phyloP scores from a whole-genome alignment of 163 green algal species.

The Chlorella variabilis region DNA sequence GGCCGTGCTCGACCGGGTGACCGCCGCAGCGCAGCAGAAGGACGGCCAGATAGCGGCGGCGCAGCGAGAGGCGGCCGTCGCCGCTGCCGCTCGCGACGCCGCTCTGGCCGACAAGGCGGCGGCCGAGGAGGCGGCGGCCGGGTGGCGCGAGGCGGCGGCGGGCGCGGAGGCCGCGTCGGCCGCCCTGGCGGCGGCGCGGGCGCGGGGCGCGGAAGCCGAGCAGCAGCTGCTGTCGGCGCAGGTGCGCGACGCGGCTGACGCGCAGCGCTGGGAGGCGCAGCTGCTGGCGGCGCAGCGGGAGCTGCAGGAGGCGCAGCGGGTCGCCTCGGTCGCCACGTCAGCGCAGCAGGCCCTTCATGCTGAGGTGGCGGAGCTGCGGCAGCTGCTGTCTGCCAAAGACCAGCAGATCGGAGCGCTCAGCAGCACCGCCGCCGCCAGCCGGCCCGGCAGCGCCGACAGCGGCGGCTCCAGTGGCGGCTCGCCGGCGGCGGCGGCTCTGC shows the following conservation, averaged over 20 bases:
- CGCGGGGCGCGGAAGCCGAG: neutral
- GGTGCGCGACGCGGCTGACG: neutral
- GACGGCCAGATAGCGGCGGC: slow-evolving; percentile 26
- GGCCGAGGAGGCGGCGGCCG: neutral
- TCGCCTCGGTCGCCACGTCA: neutral
- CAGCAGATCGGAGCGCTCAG: slow-evolving; percentile 37
- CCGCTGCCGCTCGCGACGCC: neutral
- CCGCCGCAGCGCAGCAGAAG: slow-evolving; percentile 35
- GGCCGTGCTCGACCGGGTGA: slow-evolving; percentile 42
- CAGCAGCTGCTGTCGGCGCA: neutral
- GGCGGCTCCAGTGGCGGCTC: neutral
- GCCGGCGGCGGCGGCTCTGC: neutral
- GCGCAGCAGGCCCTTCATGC: neutral
- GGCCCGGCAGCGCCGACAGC: neutral
- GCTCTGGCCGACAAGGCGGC: neutral
- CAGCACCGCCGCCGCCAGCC: neutral
- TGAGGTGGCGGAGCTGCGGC: slow-evolving; percentile 15
- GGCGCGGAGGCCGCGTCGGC: neutral
- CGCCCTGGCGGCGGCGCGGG: neutral
- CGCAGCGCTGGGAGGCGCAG: slow-evolving; percentile 21
- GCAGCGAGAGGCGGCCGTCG: neutral
- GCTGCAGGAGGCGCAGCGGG: neutral
- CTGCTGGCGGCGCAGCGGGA: neutral
- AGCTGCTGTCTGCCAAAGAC: slow-evolving; percentile 28
- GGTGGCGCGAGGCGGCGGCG: neutral